Conservation (phyloP, 495 filamentous ascomycete genomes). For the Trichoderma gamsii region DNA sequence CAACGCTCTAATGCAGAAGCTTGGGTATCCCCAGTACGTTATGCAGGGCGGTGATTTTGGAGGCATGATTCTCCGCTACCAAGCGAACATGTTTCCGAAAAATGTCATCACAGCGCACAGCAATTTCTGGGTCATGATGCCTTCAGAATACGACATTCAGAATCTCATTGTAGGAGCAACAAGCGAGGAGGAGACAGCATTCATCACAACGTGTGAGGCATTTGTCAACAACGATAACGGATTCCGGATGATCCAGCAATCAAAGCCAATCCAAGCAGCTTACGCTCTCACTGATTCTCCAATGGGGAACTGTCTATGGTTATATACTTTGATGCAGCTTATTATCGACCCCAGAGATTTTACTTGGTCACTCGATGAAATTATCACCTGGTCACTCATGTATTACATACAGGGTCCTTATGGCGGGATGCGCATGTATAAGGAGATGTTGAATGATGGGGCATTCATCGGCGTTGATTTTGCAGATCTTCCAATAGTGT, state of each 20-base stretch:
- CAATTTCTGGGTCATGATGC: conserved; percentile 12
- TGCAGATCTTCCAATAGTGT: conserved; percentile 20
- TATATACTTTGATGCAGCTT: conserved; percentile 47
- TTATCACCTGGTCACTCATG: conserved; percentile 49
- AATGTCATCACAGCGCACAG: conserved; percentile 23
- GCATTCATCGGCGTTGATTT: conserved; percentile 18
- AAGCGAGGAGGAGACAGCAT: neutral
- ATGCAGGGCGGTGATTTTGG: conserved; percentile 36
- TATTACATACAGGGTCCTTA: conserved; percentile 49
- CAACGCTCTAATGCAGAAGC: conserved; percentile 58
- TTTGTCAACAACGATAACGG: conserved; percentile 24
- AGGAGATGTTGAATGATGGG: conserved; percentile 22
- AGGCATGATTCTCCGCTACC: conserved; percentile 24
- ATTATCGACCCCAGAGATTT: conserved; percentile 43
- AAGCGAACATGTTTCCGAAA: conserved; percentile 33
- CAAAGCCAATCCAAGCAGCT: conserved; percentile 45
- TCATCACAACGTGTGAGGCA: neutral
- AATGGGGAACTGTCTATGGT: conserved; percentile 48
- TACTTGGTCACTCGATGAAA: conserved; percentile 49
- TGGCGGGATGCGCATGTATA: conserved; percentile 46
- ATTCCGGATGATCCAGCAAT: conserved; percentile 42
- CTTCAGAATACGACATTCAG: neutral
- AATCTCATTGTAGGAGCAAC: neutral
- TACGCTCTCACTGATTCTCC: conserved; percentile 48
- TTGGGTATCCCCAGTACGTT: conserved; percentile 61